Base-by-base conservation (phyloP, 768 basidiomycete species). In the Grammothele lineata region DNA sequence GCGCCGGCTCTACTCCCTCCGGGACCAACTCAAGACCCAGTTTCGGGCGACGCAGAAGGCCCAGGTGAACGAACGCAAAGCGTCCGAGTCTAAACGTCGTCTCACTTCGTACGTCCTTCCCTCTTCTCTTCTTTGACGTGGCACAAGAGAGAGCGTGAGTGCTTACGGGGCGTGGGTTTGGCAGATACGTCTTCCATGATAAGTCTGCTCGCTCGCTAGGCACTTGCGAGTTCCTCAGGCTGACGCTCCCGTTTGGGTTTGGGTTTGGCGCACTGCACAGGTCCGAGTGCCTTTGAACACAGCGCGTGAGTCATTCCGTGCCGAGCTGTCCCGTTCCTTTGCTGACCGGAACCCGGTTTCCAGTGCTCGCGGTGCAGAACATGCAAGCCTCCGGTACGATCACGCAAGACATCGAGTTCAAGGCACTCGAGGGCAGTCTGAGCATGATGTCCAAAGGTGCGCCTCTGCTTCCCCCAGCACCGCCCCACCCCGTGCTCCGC, bases 391-490 rank as follows among this genome's bases (percentile, higher is more conserved):
- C 81, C 1, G 80, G 85, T 7, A 76, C 78, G 1, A 77, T 95
- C 37, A 74, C 77, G 2, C 85, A 92, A 58, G 83, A 87, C 51
- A 81, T 94, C 47, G 92, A 96, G 70, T 92, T 93, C 60, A 83
- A 81, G 57, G 93, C 89, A 5, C 73, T 93, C 15, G 81, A 82
- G 56, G 87, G 87, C 2, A 87, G 84, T 57, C 66, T 93, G 40
- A 83, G 79, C 47, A 89, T 90, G 85, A 93, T 93, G 92, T 81
- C 83, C 30, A 88, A 90, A 73, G 86, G 85, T 77, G 32, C 32
- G 70, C 54, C 12, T 32, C 44, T 33, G 36, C 36, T 21, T 49
- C 17, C 9, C 32, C 22, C 12, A 9, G 4, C 23, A 5, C 3
- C 33, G 3, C 22, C 14, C 8, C 10, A 3, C 24, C 14, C 40